These are phyloP conservation scores for Boletales sp. DNA, from an alignment of 768 basidiomycete species.

Conservation along the genomic window DNA sequence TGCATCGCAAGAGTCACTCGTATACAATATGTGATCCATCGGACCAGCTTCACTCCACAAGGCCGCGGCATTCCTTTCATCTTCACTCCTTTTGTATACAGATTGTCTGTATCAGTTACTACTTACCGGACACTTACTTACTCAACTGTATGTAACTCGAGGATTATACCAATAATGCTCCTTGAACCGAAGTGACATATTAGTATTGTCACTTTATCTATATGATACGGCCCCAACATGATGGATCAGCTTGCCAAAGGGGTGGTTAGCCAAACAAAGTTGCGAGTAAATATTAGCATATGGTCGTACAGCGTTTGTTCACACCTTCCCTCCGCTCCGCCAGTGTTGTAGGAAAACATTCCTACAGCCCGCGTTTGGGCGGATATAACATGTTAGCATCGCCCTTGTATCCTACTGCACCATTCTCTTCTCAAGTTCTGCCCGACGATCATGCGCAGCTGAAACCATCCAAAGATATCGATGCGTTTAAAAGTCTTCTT, in stretches of 20 bases:
- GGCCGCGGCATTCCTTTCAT: neutral
- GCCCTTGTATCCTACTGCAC: slow-evolving; percentile 52
- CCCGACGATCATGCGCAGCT: slow-evolving; percentile 54
- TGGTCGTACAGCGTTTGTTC: too few species aligned
- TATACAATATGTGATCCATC: slow-evolving; percentile 18
- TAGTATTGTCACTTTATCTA: too few species aligned
- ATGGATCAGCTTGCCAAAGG: too few species aligned
- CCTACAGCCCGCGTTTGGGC: slow-evolving; percentile 4
- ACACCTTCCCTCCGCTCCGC: too few species aligned
- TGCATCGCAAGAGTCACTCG: slow-evolving; percentile 9
- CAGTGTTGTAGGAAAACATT: slow-evolving; percentile 4
- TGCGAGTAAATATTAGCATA: too few species aligned
- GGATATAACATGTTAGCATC: slow-evolving; percentile 59
- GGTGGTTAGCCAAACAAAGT: too few species aligned
- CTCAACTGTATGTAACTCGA: neutral
- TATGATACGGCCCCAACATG: too few species aligned
- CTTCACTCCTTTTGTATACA: slow-evolving; percentile 5
- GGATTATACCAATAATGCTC: too few species aligned
- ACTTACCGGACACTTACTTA: neutral
- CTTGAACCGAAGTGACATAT: too few species aligned
- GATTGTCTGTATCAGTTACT: too few species aligned
- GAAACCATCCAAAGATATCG: slow-evolving; percentile 66
- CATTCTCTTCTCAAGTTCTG: slow-evolving; percentile 48
- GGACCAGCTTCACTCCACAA: neutral
- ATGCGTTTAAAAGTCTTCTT: slow-evolving; percentile 73